phyloP scores from a whole-genome alignment of 495 filamentous ascomycete genomes.

The Penicillium coffeae region DNA sequence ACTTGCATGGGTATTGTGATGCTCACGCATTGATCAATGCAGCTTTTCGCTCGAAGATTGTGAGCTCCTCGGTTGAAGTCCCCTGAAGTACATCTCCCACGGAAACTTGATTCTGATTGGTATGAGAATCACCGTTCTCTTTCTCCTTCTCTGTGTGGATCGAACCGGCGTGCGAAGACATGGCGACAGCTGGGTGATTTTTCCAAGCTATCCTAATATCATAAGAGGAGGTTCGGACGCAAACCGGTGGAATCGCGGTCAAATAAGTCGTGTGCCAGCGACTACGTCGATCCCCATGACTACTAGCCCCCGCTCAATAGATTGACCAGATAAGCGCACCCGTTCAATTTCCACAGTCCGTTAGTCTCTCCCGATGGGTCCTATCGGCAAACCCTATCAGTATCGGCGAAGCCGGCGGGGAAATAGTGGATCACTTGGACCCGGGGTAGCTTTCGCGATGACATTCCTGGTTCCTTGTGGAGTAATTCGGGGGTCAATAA shows the following conservation, averaged over 20 bases:
- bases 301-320: neutral
- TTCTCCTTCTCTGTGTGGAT: neutral
- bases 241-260: too few relatives aligned
- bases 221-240: too few relatives aligned
- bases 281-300: neutral
- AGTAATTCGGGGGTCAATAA: too few relatives aligned
- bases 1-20: too few relatives aligned
- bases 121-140: neutral
- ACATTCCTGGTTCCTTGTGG: neutral
- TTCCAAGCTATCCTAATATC: neutral
- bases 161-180: neutral
- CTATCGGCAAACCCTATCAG: slow-evolving; percentile 4
- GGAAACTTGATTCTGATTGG: neutral
- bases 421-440: neutral
- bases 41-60: slow-evolving; percentile 1
- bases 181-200: neutral
- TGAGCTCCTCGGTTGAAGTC: neutral
- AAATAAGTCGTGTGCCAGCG: neutral
- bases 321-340: neutral
- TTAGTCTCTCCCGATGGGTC: neutral
- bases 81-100: neutral
- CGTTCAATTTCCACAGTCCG: neutral
- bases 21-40: slow-evolving; percentile 2
- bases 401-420: neutral
- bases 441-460: neutral